A percentile compares a stretch with the other conserved stretches of the same genome.
phyloP scores from a whole-genome alignment of 2,329 filamentous ascomycete genomes.

The Grosmannia penicillata region DNA sequence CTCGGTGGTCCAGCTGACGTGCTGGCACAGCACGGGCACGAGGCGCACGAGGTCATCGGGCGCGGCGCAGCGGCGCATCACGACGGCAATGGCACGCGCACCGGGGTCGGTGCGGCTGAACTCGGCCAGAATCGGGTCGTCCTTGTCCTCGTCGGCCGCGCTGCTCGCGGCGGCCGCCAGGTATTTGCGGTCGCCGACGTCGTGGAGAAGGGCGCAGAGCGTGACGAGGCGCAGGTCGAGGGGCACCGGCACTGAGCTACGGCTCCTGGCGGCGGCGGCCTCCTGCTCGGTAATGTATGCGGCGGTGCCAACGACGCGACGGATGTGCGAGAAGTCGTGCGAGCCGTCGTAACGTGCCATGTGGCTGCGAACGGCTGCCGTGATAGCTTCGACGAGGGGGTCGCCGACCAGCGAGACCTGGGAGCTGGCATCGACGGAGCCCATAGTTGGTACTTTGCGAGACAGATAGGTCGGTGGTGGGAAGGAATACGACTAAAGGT shows the following conservation, averaged over 20 bases:
- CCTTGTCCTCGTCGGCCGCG: background rate
- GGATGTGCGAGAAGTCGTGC: slow-evolving; percentile 77
- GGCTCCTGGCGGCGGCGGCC: slow-evolving; percentile 8
- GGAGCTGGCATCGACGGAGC: too few relatives aligned
- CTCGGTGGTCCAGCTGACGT: slow-evolving; percentile 69
- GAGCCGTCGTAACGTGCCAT: slow-evolving; percentile 72
- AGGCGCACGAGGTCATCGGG: slow-evolving; percentile 45
- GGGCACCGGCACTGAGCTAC: background rate
- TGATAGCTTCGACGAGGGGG: slow-evolving; percentile 39
- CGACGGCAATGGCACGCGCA: slow-evolving; percentile 5
- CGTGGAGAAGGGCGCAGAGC: slow-evolving; percentile 67
- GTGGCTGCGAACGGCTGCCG: slow-evolving; percentile 51
- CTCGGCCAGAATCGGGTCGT: background rate
- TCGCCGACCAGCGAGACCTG: slow-evolving; percentile 17
- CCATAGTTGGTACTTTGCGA: too few relatives aligned
- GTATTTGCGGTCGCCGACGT: slow-evolving; percentile 82
- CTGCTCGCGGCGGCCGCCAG: slow-evolving; percentile 40
- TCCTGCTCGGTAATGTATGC: slow-evolving; percentile 45
- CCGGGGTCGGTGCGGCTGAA: slow-evolving; percentile 7
- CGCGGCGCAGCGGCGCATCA: slow-evolving; percentile 6
- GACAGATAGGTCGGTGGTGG: too few relatives aligned
- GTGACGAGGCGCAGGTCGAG: slow-evolving; percentile 42
- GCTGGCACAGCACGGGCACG: slow-evolving; percentile 36
- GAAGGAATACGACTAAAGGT: too few relatives aligned
- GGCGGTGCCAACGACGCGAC: slow-evolving; percentile 62